Percentiles rank a stretch among this genome's conserved stretches.
These are phyloP conservation scores for Ophiosphaerella narmari DNA, from an alignment of 2,329 filamentous ascomycete species.

Conservation along the genomic window DNA sequence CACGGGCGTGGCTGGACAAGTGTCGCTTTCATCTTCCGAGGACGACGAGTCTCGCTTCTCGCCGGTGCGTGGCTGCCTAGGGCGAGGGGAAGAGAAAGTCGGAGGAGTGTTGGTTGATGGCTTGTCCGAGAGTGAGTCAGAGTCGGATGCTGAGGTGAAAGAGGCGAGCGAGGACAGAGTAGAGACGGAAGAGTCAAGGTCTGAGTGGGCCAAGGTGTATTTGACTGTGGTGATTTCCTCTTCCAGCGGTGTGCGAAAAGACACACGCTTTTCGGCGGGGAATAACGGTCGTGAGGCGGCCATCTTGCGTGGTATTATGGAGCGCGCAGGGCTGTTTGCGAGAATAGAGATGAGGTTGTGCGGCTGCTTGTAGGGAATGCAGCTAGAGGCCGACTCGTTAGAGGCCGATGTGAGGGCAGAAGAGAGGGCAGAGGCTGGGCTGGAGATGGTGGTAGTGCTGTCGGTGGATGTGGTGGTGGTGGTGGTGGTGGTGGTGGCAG, in stretches of 20 bases:
- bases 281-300: conserved; percentile 54
- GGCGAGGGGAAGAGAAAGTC: conserved; percentile 19
- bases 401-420: conserved; percentile 48
- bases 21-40: conserved; percentile 55
- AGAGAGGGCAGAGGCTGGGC: conserved; percentile 45
- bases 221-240: conserved; percentile 63
- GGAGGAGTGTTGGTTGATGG: background rate
- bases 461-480: conserved; percentile 36
- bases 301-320: conserved; percentile 45
- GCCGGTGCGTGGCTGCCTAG: conserved; percentile 35
- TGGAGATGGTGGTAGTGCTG: conserved; percentile 44
- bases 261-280: conserved; percentile 62
- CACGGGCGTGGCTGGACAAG: conserved; percentile 58
- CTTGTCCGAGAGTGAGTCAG: conserved; percentile 16
- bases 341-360: conserved; percentile 54
- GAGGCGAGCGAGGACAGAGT: conserved; percentile 34
- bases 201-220: conserved; percentile 61
- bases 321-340: conserved; percentile 50
- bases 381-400: conserved; percentile 42
- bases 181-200: conserved; percentile 53
- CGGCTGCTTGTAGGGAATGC: conserved; percentile 53
- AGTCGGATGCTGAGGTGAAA: conserved; percentile 8
- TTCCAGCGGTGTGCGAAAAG: conserved; percentile 60
- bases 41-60: conserved; percentile 52
- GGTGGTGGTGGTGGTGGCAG: conserved; percentile 31